Evolutionary conservation across 805 yeast genomes (phyloP), one percentile per base, ranked within the genome.

Genomic region (Lipomyces yamanashiensis): DNA sequence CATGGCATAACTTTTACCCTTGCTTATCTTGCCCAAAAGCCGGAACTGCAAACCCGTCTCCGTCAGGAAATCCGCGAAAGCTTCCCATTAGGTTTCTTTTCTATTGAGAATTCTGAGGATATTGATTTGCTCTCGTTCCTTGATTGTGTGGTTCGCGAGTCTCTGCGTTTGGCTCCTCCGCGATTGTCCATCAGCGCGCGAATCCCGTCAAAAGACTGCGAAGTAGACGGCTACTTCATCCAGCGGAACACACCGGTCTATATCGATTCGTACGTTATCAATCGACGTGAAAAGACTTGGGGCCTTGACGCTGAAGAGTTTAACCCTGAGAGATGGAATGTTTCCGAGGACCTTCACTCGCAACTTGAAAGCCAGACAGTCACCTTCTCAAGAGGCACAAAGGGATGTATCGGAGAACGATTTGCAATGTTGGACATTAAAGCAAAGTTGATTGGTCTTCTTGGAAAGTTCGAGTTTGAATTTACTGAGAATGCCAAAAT

Each of bases 231-330:
- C 2, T 51, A 51, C 17, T 9, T 17, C 33, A 36, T 51, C 41
- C 54, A 17, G 17, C 36, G 17, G 43, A 19, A 23, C 15, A 37
- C 54, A 6, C 28, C 54, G 2, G 7, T 36, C 15, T 51, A 8
- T 15, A 44, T 51, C 28, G 54, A 51, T 15, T 15, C 54, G n/a
- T 51, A 51, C 33, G 28, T 51, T 17, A 5, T 17, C 1, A 51
- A 51, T 23, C 13, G 54, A n/a, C 19, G n/a, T 23, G 13, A 17
- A n/a, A 9, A 7, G 13, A 5, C 13, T 1, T 51, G 54, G 54
- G 54, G 54, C 5, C 33, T 44, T n/a, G 54, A 51, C 37, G 41
- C 54, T 8, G 13, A 19, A 2, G 54, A 51, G 43, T 51, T 51
- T 17, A 37, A 37, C 4, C 54, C 54, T 10, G 54, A 51, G 19